A percentile compares a stretch with the other conserved stretches of the same genome.
Conservation (phyloP, 164 flowering plant genomes). For the Cinnamomum chago region DNA sequence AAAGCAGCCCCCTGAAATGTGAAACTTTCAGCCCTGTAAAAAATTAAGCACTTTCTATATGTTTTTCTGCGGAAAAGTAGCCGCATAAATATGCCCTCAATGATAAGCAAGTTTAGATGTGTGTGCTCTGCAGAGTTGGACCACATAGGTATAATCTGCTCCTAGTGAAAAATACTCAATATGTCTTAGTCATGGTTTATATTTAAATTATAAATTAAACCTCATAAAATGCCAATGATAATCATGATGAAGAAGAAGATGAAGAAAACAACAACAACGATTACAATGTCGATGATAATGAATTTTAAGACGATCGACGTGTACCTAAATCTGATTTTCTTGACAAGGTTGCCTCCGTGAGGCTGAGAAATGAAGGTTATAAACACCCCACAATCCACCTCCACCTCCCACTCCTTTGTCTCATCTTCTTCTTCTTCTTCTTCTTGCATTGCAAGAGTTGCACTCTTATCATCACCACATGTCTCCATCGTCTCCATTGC, state of each 20-base stretch:
- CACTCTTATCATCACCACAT: too few relatives aligned
- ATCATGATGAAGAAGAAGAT: not conserved
- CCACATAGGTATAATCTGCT: not conserved
- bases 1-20: too few relatives aligned
- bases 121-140: not conserved
- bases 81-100: too few relatives aligned
- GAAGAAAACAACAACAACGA: not conserved
- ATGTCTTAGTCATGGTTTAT: not conserved
- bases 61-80: too few relatives aligned
- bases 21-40: too few relatives aligned
- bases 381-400: not conserved
- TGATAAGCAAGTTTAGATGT: fast-evolving
- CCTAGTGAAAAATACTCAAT: not conserved
- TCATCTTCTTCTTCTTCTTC: not conserved
- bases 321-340: slow-evolving; percentile 1
- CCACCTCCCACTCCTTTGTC: not conserved
- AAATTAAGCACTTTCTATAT: too few relatives aligned
- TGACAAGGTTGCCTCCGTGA: not conserved
- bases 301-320: too few relatives aligned
- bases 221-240: not conserved
- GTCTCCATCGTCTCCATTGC: too few relatives aligned
- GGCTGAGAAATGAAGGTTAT: slow-evolving; percentile 1
- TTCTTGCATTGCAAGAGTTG: too few relatives aligned
- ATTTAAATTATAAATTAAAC: not conserved
- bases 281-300: too few relatives aligned